Evolutionary conservation across 2,329 filamentous ascomycete species (phyloP).

Genomic region (Monosporascus sp.): DNA sequence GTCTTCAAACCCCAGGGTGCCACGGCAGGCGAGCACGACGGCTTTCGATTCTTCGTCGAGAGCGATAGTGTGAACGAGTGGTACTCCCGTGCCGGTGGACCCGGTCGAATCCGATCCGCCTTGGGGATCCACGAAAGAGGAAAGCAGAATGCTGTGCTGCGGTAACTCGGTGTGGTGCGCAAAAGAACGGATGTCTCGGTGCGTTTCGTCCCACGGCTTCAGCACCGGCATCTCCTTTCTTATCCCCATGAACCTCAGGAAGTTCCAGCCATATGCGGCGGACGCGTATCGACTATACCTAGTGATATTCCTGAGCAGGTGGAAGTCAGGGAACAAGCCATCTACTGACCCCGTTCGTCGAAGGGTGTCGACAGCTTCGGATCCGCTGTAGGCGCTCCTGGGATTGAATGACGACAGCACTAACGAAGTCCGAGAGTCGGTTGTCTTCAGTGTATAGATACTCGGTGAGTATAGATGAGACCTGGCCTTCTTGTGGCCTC

Average conservation of each 20-base stretch:
- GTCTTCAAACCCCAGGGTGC: conserved; percentile 69
- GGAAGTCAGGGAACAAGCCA: conserved; percentile 54
- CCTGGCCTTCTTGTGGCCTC: conserved; percentile 23
- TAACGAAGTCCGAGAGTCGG: conserved; percentile 50
- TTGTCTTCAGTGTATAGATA: conserved; percentile 56
- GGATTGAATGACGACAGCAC: conserved; percentile 44
- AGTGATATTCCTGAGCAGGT: conserved; percentile 57
- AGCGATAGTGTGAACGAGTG: conserved; percentile 68
- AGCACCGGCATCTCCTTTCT: conserved; percentile 42
- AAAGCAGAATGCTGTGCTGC: conserved; percentile 56
- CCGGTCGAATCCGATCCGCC: conserved; percentile 62
- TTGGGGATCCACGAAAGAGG: conserved; percentile 65
- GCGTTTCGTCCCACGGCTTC: conserved; percentile 41
- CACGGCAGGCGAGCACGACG: conserved; percentile 66
- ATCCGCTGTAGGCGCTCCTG: conserved; percentile 43
- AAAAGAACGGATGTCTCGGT: conserved; percentile 59
- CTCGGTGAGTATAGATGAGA: conserved; percentile 41
- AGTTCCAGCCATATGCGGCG: conserved; percentile 60
- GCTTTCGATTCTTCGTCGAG: conserved; percentile 67
- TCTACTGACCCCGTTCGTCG: conserved; percentile 49
- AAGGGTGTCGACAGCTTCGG: conserved; percentile 43
- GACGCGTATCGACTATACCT: conserved; percentile 64
- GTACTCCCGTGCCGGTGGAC: conserved; percentile 60
- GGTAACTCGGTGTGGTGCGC: conserved; percentile 57
- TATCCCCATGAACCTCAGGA: conserved; percentile 59